Evolutionary conservation across 179 eudicot species (phyloP), one percentile per base, ranked within the genome.

Genomic region (Beta lomatogona): DNA sequence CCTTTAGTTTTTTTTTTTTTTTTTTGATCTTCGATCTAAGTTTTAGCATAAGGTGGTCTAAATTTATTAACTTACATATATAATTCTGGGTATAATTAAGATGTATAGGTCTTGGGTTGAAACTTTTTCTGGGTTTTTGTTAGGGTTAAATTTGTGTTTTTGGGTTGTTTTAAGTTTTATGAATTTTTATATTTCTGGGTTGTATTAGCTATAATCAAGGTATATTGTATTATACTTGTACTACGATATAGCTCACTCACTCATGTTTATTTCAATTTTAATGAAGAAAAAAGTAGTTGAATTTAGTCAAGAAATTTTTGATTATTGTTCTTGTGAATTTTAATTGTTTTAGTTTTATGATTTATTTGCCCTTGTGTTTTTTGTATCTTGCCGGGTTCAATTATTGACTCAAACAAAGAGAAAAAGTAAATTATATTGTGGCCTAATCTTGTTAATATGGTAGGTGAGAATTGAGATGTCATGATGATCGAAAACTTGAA

Each of bases 171-270:
- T 13, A 28, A n/a, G 46, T 31, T 16, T 3, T 16, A 2, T 15
- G 25, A 22, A n/a, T 41, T 78, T 52, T 5, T 6, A 31, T 53
- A 16, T 64, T 76, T 22, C 5, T 65, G 65, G 72, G 19, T 54
- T 78, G 58, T 67, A 57, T 18, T 45, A 44, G 73, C 53, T 70
- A 69, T 69, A 54, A 78, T 78, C 53, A 78, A 67, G 73, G 64
- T 44, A 31, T 70, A 28, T 78, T 53, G 45, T 78, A 70, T 65
- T 74, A 53, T 22, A 18, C 18, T 6, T 58, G 5, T 36, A 36
- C 41, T 5, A 53, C 13, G 61, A 64, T 77, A 73, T 65, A 64
- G 80, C 71, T 77, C 9, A 36, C 41, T 36, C 28, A 3, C 41
- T 36, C 41, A 36, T 36, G 22, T 78, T 6, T 28, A 4, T 16